Evolutionary conservation across 2,329 filamentous ascomycete genomes (phyloP), one percentile per base, ranked within the genome.

Genomic region (Calycina marina): DNA sequence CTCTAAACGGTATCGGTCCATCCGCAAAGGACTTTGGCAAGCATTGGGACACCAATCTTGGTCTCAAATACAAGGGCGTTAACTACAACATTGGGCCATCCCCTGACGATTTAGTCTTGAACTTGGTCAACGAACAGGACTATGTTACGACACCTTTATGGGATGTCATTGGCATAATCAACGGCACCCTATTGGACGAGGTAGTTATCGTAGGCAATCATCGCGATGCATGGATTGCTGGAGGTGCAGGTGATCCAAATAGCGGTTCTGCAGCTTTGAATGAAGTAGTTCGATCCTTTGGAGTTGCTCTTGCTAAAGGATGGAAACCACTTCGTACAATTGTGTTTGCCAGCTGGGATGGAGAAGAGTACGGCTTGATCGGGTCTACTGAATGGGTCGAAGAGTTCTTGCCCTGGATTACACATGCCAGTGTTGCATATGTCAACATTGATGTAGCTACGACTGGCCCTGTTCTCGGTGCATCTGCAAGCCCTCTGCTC

Each of bases 191-290:
- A 20, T 73, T 85, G 47, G 75, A 93, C 46, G 85, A 94, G 49
- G 84, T 93, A 1, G 64, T 98, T 28, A 67, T 98, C 3, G 60
- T 96, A 18, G 85, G 86, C n/a, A 93, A 93, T 49, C 86, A 93
- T 50, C 73, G 85, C 18, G 85, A 93, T 56, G 82, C 86, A 0
- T 92, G 83, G 83, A 77, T 88, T 47, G 76, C 77, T 13, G 83
- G 83, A n/a, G 82, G 83, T 14, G 80, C 81, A 11, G 79, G 66
- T 9, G 83, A 92, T 45, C 83, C 83, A 1, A 88, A 88, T 60
- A 81, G 77, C 40, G 83, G 83, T 39, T 85, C 78, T 11, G 79
- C 83, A 4, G 72, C 77, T 1, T 55, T 92, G 27, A 85, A 84
- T 42, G 83, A 92, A 46, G 72, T 86, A 1, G 68, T 86, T 31